A percentile compares a stretch with the other conserved stretches of the same genome.
Conservation (phyloP, 768 basidiomycete genomes). For the Butyriboletus loyo region DNA sequence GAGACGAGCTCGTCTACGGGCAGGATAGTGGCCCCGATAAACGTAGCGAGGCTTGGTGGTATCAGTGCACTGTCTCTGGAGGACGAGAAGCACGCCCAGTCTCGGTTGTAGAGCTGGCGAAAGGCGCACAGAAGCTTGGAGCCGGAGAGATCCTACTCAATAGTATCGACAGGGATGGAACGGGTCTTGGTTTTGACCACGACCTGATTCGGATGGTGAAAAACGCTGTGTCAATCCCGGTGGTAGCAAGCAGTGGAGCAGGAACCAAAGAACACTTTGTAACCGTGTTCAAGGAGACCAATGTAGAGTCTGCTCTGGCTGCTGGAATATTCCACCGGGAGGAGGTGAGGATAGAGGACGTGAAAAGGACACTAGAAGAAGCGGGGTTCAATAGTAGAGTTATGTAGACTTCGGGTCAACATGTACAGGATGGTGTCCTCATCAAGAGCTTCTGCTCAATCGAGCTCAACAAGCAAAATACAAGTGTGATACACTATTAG, state of each 20-base stretch:
- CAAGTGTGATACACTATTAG: constrained; percentile 28
- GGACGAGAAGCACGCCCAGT: constrained; percentile 81
- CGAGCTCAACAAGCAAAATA: constrained; percentile 8
- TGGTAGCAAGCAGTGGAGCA: constrained; percentile 94
- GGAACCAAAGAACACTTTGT: constrained; percentile 80
- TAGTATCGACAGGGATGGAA: constrained; percentile 95
- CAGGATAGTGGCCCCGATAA: constrained; percentile 48
- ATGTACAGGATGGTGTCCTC: not conserved
- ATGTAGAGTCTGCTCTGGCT: constrained; percentile 88
- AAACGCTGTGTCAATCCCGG: constrained; percentile 77
- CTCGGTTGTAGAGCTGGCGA: constrained; percentile 87
- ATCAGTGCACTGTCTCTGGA: constrained; percentile 95
- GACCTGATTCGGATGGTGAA: constrained; percentile 78
- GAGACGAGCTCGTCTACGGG: constrained; percentile 54
- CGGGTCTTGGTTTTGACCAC: constrained; percentile 87
- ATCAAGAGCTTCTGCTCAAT: not conserved
- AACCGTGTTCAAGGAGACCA: constrained; percentile 78
- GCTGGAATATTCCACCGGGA: constrained; percentile 96
- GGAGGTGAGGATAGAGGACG: constrained; percentile 79
- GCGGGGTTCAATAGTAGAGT: constrained; percentile 51
- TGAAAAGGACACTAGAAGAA: constrained; percentile 58
- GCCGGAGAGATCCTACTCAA: constrained; percentile 96
- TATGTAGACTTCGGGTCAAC: constrained; percentile 4
- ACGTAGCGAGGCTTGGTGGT: constrained; percentile 89
- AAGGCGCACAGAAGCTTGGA: constrained; percentile 86